Base-by-base conservation (phyloP, 2,329 filamentous ascomycete genomes). In the Simplicillium sp. region DNA sequence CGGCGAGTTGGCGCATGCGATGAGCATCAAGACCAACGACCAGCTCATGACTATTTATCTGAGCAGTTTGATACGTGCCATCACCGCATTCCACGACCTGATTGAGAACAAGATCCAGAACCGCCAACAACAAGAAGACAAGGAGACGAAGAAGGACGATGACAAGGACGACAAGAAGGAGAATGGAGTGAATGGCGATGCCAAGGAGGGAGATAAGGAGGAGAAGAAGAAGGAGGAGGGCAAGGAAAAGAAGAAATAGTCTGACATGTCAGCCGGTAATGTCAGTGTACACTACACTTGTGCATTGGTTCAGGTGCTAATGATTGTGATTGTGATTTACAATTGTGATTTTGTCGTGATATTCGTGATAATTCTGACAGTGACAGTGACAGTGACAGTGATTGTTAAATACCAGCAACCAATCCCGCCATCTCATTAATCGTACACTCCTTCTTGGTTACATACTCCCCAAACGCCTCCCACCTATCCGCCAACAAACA, bases 41-140 rank as follows among this genome's bases (percentile, higher is more conserved):
- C 92, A 98, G 69, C 77, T 98, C 49, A 96, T 98, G 86, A 81
- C 89, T 39, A 97, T 98, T 61, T 98, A 98, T 65, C 74, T 98
- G 41, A 94, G 87, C 67, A 94, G 87, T 68, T 70, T 97, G 70
- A 97, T 98, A 65, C 79, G 92, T 46, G 92, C 92, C 43, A 98
- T 98, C 58, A 97, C 92, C 11, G 92, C 92, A 7, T 98, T 97
- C 82, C 92, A 98, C 63, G 92, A 98, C 60, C 69, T 98, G 51
- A 98, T 98, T 51, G 92, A 98, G 71, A 98, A 98, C 73, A 98
- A 98, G 77, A 96, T 97, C 52, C 90, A 97, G 70, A 98, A 98
- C 68, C 79, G 90, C 61, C 89, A 97, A 66, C 87, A 94, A 62
- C 85, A 94, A 57, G 92, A 97, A 58, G 92, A 98, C 57, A 90